A percentile compares a stretch with the other conserved stretches of the same genome.
Evolutionary conservation across 2,329 filamentous ascomycete species (phyloP).

Genomic region (Penicillium vulpinum): DNA sequence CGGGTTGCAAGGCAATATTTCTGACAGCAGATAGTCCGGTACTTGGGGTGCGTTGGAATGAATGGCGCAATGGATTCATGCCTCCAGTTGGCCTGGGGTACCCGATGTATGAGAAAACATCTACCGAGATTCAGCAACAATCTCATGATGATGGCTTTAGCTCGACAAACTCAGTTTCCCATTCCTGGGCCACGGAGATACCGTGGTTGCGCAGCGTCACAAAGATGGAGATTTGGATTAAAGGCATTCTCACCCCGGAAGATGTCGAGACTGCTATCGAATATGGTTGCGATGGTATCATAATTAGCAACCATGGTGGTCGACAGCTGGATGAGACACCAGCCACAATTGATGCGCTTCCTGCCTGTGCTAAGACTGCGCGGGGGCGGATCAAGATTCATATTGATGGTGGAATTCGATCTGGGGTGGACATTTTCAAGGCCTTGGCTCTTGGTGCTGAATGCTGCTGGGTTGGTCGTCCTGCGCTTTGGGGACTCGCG

Average conservation of each 20-base stretch:
- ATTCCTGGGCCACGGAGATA: constrained; percentile 51
- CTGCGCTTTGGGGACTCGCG: constrained; percentile 38
- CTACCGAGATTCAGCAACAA: constrained; percentile 24
- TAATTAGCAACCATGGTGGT: constrained; percentile 43
- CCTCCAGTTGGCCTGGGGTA: constrained; percentile 45
- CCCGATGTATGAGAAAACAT: constrained; percentile 36
- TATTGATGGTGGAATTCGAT: constrained; percentile 37
- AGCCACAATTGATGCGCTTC: constrained; percentile 40
- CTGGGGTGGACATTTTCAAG: constrained; percentile 41
- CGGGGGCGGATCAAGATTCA: constrained; percentile 35
- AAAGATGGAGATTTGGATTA: constrained; percentile 46
- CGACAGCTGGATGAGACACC: constrained; percentile 40
- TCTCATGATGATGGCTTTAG: constrained; percentile 27
- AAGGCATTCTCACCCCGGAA: constrained; percentile 35
- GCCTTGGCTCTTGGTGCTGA: constrained; percentile 38
- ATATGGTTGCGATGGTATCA: constrained; percentile 39
- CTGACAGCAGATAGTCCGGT: constrained; percentile 57
- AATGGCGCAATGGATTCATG: constrained; percentile 54
- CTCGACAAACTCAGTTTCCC: constrained; percentile 24
- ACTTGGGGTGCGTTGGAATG: constrained; percentile 54
- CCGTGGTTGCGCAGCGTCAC: constrained; percentile 51
- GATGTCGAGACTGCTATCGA: constrained; percentile 38
- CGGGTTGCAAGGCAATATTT: constrained; percentile 52
- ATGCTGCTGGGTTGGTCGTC: constrained; percentile 35
- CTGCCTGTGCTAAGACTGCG: constrained; percentile 28